phyloP scores from a whole-genome alignment of 2,329 filamentous ascomycete species.

The Paecilomyces formosus region DNA sequence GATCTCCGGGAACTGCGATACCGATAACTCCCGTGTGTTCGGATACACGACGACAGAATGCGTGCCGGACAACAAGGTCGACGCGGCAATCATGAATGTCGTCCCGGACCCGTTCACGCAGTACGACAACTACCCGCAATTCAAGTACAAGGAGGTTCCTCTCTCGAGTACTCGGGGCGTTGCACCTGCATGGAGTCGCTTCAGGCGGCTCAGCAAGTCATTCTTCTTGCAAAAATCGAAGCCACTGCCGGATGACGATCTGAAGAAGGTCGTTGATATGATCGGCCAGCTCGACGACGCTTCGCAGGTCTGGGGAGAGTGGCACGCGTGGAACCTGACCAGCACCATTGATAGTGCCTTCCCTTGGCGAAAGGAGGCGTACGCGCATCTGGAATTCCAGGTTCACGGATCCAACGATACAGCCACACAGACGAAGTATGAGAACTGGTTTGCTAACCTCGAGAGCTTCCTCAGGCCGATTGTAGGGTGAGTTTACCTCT shows the following conservation, averaged over 20 bases:
- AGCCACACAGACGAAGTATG: conserved; percentile 1
- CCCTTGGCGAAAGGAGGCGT: conserved; percentile 8
- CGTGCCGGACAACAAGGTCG: conserved; percentile 5
- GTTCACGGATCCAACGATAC: conserved; percentile 5
- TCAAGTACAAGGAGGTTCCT: conserved; percentile 3
- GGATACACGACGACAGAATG: conserved; percentile 7
- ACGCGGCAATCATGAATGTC: conserved; percentile 2
- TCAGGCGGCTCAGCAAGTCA: conserved; percentile 7
- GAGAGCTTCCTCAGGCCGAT: conserved; percentile 8
- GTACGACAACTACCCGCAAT: neutral
- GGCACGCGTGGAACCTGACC: conserved; percentile 9
- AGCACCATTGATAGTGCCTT: conserved; percentile 5
- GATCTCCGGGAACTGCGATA: conserved; percentile 7
- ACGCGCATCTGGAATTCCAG: neutral
- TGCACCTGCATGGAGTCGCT: conserved; percentile 7
- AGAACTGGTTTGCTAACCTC: conserved; percentile 8
- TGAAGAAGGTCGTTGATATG: conserved; percentile 6
- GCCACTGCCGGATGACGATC: conserved; percentile 1
- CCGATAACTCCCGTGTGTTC: conserved; percentile 6
- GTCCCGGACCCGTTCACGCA: neutral
- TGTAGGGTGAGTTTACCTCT: conserved; percentile 5
- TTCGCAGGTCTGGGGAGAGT: conserved; percentile 8
- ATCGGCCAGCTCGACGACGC: conserved; percentile 4
- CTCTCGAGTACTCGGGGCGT: neutral
- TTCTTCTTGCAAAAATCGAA: conserved; percentile 9